phyloP scores from a whole-genome alignment of 2,329 filamentous ascomycete genomes.

The Leptosphaerulina australis region DNA sequence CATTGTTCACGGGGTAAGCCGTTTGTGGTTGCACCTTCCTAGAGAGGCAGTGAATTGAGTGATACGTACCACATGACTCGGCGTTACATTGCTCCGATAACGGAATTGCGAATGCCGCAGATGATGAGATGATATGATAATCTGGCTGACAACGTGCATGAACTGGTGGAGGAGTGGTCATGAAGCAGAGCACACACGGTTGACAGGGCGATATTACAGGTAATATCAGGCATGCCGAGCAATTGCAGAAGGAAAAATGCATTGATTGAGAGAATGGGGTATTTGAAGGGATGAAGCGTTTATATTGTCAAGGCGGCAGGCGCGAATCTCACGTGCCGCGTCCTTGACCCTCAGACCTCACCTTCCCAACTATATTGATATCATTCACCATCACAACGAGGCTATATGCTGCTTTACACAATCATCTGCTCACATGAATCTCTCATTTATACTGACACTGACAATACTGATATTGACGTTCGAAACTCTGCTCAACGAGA shows the following conservation, averaged over 20 bases:
- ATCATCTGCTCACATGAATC: too few species aligned
- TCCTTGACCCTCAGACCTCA: too few species aligned
- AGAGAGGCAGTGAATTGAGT: background rate
- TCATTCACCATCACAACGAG: too few species aligned
- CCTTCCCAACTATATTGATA: too few species aligned
- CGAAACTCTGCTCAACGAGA: too few species aligned
- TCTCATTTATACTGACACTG: too few species aligned
- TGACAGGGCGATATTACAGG: background rate
- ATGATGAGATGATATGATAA: constrained; percentile 3
- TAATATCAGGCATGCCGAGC: background rate
- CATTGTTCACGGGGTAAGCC: background rate
- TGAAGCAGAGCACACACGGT: background rate
- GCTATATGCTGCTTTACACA: too few species aligned
- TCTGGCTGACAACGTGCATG: constrained; percentile 1
- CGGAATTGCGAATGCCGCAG: constrained; percentile 7
- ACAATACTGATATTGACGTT: too few species aligned
- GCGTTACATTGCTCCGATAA: constrained; percentile 2
- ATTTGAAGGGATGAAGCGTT: too few species aligned
- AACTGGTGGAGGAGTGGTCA: background rate
- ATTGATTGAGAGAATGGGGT: background rate
- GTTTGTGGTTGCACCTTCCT: constrained; percentile 11
- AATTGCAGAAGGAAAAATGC: background rate
- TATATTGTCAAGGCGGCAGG: too few species aligned
- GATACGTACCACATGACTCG: constrained; percentile 7
- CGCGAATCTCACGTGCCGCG: background rate